A percentile compares a stretch with the other conserved stretches of the same genome.
These are phyloP conservation scores for Ailanthus altissimus DNA, from an alignment of 345 rosid genomes.

Conservation along the genomic window DNA sequence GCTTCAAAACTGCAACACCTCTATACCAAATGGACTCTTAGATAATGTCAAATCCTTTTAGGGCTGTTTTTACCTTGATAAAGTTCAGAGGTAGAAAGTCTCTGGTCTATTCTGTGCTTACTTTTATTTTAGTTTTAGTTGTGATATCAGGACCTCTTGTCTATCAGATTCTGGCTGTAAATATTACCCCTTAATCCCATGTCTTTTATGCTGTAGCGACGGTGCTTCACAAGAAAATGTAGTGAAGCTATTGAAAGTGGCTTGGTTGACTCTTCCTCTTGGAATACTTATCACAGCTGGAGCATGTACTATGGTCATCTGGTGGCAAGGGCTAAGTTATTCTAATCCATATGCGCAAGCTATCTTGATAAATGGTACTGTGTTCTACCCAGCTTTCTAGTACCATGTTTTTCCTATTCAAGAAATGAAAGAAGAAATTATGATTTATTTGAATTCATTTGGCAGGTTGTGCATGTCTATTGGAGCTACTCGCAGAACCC, in stretches of 20 bases:
- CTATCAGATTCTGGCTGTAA: neutral
- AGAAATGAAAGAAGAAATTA: neutral
- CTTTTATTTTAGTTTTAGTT: neutral
- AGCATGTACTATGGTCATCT: constrained; percentile 56
- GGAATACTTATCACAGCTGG: constrained; percentile 60
- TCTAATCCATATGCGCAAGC: constrained; percentile 72
- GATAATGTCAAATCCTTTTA: neutral
- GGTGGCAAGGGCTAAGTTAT: constrained; percentile 80
- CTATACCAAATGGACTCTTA: neutral
- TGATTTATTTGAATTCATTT: constrained; percentile 16
- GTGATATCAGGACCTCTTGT: neutral
- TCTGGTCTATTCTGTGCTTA: neutral
- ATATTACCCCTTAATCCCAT: neutral
- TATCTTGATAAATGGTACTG: constrained; percentile 80
- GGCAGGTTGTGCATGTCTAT: constrained; percentile 78
- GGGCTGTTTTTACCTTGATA: neutral
- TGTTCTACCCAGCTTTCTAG: constrained; percentile 10
- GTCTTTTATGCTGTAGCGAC: constrained; percentile 45
- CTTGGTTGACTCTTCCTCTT: constrained; percentile 77
- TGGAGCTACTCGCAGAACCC: constrained; percentile 94
- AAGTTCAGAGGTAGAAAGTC: neutral
- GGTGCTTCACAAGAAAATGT: constrained; percentile 47
- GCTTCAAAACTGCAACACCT: no score
- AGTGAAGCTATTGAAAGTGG: constrained; percentile 65
- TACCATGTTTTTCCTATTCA: neutral